Evolutionary conservation across 768 basidiomycete genomes (phyloP).

Genomic region (Dentipellis fragilis): DNA sequence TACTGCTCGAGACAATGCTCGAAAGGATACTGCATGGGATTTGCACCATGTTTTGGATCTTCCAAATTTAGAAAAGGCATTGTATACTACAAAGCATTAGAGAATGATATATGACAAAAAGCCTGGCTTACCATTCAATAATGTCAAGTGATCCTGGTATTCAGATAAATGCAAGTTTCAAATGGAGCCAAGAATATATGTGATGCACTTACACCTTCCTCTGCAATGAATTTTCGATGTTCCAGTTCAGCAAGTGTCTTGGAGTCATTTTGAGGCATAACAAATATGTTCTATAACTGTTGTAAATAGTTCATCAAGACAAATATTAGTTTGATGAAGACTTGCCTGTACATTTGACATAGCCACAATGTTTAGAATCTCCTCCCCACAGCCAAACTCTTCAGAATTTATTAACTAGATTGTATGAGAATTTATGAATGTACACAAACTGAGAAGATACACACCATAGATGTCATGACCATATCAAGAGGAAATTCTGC

Average conservation of each 20-base stretch:
- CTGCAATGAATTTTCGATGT: constrained; percentile 91
- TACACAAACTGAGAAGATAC: constrained; percentile 11
- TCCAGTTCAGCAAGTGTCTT: constrained; percentile 83
- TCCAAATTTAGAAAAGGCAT: constrained; percentile 79
- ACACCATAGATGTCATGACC: constrained; percentile 87
- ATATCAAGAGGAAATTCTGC: constrained; percentile 94
- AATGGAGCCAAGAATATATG: neutral
- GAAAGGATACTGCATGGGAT: constrained; percentile 83
- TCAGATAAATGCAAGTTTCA: neutral
- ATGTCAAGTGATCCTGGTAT: constrained; percentile 82
- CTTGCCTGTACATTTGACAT: constrained; percentile 86
- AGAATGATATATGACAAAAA: neutral
- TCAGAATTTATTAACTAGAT: constrained; percentile 76
- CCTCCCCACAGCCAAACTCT: constrained; percentile 84
- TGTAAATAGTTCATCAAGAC: neutral
- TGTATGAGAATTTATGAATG: neutral
- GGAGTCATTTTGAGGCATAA: constrained; percentile 67
- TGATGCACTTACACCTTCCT: constrained; percentile 75
- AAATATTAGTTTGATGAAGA: neutral
- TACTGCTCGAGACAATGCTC: constrained; percentile 87
- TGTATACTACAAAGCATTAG: constrained; percentile 55
- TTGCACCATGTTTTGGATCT: constrained; percentile 90
- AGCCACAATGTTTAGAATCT: constrained; percentile 90
- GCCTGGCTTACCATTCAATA: constrained; percentile 65
- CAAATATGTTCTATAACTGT: constrained; percentile 68